Evolutionary conservation across 1,284 basidiomycete species (phyloP).

Genomic region (Melampsora americana): DNA sequence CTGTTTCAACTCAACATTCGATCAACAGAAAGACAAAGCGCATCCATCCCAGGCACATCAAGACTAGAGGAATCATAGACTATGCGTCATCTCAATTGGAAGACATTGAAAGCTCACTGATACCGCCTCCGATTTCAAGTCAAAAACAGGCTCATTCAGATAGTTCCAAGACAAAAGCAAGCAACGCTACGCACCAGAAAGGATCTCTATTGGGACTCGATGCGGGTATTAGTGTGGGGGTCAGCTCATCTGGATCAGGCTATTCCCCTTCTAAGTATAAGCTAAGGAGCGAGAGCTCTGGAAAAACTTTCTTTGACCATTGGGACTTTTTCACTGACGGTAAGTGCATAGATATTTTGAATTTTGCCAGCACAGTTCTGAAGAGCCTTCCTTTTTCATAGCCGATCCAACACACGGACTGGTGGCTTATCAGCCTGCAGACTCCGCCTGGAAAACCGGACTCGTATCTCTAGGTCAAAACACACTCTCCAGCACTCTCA

Average conservation of each 20-base stretch:
- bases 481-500: constrained; percentile 11
- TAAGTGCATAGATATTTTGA: not conserved
- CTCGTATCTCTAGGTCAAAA: constrained; percentile 24
- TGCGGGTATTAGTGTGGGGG: not conserved
- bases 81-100: not conserved
- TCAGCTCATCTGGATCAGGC: not conserved
- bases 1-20: not conserved
- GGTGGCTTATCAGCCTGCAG: constrained; percentile 31
- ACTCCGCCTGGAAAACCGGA: constrained; percentile 33
- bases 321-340: constrained; percentile 42
- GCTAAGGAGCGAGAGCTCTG: constrained; percentile 1
- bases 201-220: constrained; percentile 5
- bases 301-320: constrained; percentile 39
- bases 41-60: not conserved
- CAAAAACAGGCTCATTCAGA: not conserved
- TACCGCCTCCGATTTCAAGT: not conserved
- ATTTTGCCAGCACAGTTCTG: not conserved
- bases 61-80: not conserved
- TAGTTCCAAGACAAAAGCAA: not conserved
- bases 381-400: not conserved
- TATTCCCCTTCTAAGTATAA: not conserved
- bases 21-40: not conserved
- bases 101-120: not conserved
- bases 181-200: not conserved
- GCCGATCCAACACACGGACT: constrained; percentile 43